Evolutionary conservation across 2,329 filamentous ascomycete genomes (phyloP).

Genomic region (Cordyceps javanica): DNA sequence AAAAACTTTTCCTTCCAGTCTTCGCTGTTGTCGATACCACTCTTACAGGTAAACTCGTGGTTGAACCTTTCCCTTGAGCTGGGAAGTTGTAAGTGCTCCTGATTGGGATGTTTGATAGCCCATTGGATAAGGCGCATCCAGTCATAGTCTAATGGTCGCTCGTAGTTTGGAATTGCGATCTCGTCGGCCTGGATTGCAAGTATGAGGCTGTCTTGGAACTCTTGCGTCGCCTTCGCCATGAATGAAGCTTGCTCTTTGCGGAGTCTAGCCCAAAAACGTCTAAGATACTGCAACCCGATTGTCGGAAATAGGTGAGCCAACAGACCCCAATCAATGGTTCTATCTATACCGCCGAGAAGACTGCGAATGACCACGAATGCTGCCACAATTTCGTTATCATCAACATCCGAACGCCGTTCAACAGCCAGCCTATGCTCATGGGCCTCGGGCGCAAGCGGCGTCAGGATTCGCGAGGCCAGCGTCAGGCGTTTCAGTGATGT

Average conservation of each 20-base stretch:
- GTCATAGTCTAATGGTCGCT: constrained; percentile 59
- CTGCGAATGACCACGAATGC: constrained; percentile 53
- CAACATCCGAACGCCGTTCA: constrained; percentile 15
- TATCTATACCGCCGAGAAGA: constrained; percentile 54
- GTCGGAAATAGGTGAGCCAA: constrained; percentile 50
- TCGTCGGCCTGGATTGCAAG: constrained; percentile 58
- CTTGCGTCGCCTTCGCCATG: constrained; percentile 47
- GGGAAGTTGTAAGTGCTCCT: constrained; percentile 44
- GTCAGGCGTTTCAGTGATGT: neutral
- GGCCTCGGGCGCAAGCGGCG: neutral
- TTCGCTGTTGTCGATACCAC: constrained; percentile 25
- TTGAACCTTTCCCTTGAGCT: constrained; percentile 38
- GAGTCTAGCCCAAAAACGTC: constrained; percentile 49
- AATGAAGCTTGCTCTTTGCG: constrained; percentile 45
- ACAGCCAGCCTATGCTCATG: constrained; percentile 4
- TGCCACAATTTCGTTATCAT: constrained; percentile 38
- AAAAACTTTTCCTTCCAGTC: constrained; percentile 55
- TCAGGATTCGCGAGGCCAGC: neutral
- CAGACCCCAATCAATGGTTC: constrained; percentile 55
- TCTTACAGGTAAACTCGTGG: constrained; percentile 34
- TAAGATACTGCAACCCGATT: constrained; percentile 44
- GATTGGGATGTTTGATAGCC: constrained; percentile 49
- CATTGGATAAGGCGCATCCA: constrained; percentile 63
- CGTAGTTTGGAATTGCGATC: constrained; percentile 56
- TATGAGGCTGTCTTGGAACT: constrained; percentile 61